A percentile compares a stretch with the other conserved stretches of the same genome.
Evolutionary conservation across 108 stramenopile genomes (phyloP).

Genomic region (Heterococcus sp.): DNA sequence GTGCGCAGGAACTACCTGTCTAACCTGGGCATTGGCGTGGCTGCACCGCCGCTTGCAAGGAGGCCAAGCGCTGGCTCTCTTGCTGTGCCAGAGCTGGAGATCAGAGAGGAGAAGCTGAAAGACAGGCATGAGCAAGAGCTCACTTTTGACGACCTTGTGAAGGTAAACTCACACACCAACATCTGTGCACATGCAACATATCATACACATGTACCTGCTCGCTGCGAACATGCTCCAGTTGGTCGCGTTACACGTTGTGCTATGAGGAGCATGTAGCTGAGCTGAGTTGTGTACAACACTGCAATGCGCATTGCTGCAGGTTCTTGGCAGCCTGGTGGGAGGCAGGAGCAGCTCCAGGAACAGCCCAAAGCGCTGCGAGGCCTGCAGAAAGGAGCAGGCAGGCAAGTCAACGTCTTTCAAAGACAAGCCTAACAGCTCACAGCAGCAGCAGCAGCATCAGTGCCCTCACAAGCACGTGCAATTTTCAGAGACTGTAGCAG

Average conservation of each 20-base stretch:
- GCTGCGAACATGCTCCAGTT: too few species aligned
- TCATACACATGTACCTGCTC: too few species aligned
- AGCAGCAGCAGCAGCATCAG: background rate
- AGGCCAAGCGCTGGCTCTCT: conserved; percentile 4
- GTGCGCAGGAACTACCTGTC: conserved; percentile 28
- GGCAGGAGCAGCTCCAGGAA: background rate
- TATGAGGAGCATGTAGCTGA: too few species aligned
- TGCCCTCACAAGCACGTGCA: conserved; percentile 28
- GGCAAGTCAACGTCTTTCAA: background rate
- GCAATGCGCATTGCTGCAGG: background rate
- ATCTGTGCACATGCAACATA: too few species aligned
- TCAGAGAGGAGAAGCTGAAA: conserved; percentile 36
- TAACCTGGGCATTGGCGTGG: conserved; percentile 32
- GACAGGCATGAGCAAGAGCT: conserved; percentile 32
- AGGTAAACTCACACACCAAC: conserved; percentile 37
- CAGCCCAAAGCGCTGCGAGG: background rate
- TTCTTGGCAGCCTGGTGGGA: background rate
- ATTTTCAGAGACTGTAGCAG: conserved; percentile 3
- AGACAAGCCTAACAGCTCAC: too few species aligned
- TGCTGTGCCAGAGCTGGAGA: conserved; percentile 22
- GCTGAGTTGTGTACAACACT: too few species aligned
- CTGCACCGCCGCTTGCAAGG: conserved; percentile 9
- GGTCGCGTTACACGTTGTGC: too few species aligned
- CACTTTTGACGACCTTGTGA: conserved; percentile 26
- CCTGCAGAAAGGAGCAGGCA: background rate